Evolutionary conservation across 2,329 filamentous ascomycete genomes (phyloP), one percentile per base, ranked within the genome.

Genomic region (Pseudopithomyces chartarum): DNA sequence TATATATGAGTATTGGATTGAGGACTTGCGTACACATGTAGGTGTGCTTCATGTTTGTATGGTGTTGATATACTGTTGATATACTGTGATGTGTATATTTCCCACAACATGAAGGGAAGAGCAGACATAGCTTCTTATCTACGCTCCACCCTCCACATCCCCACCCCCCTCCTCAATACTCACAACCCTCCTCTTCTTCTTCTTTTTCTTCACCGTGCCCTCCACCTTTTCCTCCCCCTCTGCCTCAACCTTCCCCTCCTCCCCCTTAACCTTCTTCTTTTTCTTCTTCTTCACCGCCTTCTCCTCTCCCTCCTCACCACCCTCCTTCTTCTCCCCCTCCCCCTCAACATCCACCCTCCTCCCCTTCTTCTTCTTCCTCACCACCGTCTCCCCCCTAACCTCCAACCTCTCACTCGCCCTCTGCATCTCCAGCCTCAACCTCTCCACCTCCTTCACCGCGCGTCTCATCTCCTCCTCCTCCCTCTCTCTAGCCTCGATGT

Each of bases 401-500:
- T 90, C 84, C 36, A 93, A 87, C 54, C 89, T 81, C 77, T 93
- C 90, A 66, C 89, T 90, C 36, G 87, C 88, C 55, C 90, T 81
- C 77, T 93, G 90, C 92, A 98, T 97, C 77, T 97, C 91, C 55
- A 97, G 80, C 51, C 95, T 83, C 57, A 96, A 79, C 50, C 88
- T 83, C 79, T 98, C 94, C 2, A 99, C 90, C 74, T 97, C 91
- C 73, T 89, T 88, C 81, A 97, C 87, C 8, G 94, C 95, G 68
- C 87, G 87, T 43, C 86, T 87, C 91, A 97, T 96, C 76, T 97
- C 93, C 1, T 86, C 87, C 58, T 97, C 92, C 69, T 96, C 92
- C 15, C 85, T 85, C 70, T 89, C 85, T 61, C 88, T 85, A 51
- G 82, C 82, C 68, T 92, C 90, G 49, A 86, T 82, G 55, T 90